Base-by-base conservation (phyloP, 1,284 basidiomycete species). In the Ceratobasidium sp. region DNA sequence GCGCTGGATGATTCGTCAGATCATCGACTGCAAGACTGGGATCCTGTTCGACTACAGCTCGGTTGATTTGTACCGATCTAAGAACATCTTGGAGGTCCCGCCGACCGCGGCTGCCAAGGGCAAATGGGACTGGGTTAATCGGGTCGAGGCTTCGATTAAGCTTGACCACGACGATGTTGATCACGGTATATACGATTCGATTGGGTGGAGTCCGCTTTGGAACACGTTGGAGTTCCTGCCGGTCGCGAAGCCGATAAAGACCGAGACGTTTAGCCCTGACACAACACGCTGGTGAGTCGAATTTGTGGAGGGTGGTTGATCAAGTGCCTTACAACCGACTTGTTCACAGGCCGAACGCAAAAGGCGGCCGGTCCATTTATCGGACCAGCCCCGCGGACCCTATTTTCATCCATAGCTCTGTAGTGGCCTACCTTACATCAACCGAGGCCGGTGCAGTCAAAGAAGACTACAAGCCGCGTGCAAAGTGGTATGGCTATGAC, bases 1-100 rank as follows among this genome's bases (percentile, higher is more conserved):
- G 6, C 76, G 76, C n/a, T 77, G 76, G 76, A 77, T 77, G 76
- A 56, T 79, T 57, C 74, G 66, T 22, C 77, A 79, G 32, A 67
- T 74, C 13, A 37, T 76, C 66, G 57, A 73, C 13, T 57, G 71
- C 25, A 69, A 76, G 29, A 66, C 78, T 1, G 77, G 78, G 0
- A 76, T 79, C 34, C 11, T 79, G 25, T 76, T 77, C 29, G 68
- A 77, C 37, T 29, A 75, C 51, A 59, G 17, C 29, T 37, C 64
- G 11, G 51, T 77, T 34, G n/a, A 77, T 6, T 19, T 25, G 34
- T 75, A 75, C 29, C 61, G 71, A 34, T 2, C 32, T 15, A 66
- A 25, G n/a, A 32, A 32, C 1, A 62, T 75, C 6, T n/a, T 75
- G 9, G 73, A 75, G 34, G 17, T 44, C 1, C 62, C 73, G 8